A percentile compares a stretch with the other conserved stretches of the same genome.
Evolutionary conservation across 2,329 filamentous ascomycete species (phyloP).

Genomic region (Alternaria arborescens): DNA sequence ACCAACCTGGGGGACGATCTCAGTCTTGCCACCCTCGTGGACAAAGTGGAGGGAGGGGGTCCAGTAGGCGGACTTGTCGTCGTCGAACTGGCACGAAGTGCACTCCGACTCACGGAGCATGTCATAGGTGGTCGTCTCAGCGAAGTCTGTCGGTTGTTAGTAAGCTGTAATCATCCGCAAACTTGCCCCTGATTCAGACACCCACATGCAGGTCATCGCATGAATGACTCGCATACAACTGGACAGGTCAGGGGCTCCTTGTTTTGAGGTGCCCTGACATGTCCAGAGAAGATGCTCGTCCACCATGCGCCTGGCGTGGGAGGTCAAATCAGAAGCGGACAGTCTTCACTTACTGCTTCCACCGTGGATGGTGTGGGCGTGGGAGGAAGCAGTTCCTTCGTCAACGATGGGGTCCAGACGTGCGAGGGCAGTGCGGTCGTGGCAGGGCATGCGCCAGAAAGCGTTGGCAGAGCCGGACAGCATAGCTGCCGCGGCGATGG

Average conservation of each 20-base stretch:
- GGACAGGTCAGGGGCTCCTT: slow-evolving; percentile 1
- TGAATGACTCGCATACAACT: background rate
- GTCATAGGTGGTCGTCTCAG: slow-evolving; percentile 68
- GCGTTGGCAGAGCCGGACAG: slow-evolving; percentile 62
- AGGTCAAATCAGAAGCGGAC: slow-evolving; percentile 46
- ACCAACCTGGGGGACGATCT: slow-evolving; percentile 68
- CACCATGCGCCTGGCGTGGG: slow-evolving; percentile 18
- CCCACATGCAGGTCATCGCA: background rate
- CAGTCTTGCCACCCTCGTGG: slow-evolving; percentile 68
- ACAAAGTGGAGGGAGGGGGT: slow-evolving; percentile 76
- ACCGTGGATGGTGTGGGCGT: slow-evolving; percentile 47
- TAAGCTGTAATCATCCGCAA: slow-evolving; percentile 18
- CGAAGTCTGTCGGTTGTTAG: slow-evolving; percentile 59
- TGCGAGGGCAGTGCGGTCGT: slow-evolving; percentile 67
- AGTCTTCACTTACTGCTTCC: slow-evolving; percentile 64
- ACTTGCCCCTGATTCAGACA: slow-evolving; percentile 30
- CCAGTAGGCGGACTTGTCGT: slow-evolving; percentile 55
- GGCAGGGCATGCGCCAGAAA: slow-evolving; percentile 75
- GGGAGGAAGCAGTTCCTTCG: slow-evolving; percentile 36
- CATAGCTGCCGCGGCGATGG: slow-evolving; percentile 40
- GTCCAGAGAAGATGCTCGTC: slow-evolving; percentile 8
- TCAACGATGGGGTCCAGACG: slow-evolving; percentile 61
- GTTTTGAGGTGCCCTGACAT: background rate
- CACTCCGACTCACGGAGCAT: slow-evolving; percentile 70
- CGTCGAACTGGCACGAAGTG: slow-evolving; percentile 68